These are phyloP conservation scores for Chrysoporthe cubensis DNA, from an alignment of 2,329 filamentous ascomycete species.

Conservation along the genomic window DNA sequence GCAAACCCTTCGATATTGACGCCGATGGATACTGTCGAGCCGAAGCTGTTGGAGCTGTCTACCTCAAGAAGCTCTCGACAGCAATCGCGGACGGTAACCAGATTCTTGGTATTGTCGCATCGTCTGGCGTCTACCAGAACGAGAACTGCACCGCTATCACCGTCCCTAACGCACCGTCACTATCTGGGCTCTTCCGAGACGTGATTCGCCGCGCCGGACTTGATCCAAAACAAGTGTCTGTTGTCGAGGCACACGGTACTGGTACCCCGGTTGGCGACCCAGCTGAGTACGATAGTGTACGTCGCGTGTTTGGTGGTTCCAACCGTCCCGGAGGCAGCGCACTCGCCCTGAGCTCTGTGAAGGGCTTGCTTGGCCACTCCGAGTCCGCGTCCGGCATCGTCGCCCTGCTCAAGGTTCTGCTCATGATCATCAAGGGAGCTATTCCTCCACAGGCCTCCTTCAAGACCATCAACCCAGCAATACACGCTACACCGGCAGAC, in stretches of 20 bases:
- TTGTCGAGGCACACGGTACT: conserved; percentile 48
- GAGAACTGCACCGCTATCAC: conserved; percentile 39
- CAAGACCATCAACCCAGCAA: conserved; percentile 27
- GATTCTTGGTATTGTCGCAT: conserved; percentile 45
- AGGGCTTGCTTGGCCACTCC: conserved; percentile 17
- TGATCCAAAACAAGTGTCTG: conserved; percentile 33
- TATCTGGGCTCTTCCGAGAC: conserved; percentile 37
- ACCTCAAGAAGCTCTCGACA: conserved; percentile 51
- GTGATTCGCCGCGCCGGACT: conserved; percentile 36
- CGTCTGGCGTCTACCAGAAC: conserved; percentile 46
- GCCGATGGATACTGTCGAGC: conserved; percentile 56
- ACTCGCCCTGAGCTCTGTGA: conserved; percentile 12
- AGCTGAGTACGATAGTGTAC: conserved; percentile 38
- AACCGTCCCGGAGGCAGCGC: neutral
- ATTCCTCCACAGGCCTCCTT: conserved; percentile 43
- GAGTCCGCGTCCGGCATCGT: conserved; percentile 12
- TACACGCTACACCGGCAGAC: conserved; percentile 31
- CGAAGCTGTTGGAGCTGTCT: conserved; percentile 49
- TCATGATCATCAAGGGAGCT: conserved; percentile 34
- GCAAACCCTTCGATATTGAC: conserved; percentile 38
- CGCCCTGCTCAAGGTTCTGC: conserved; percentile 39
- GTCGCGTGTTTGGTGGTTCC: conserved; percentile 34
- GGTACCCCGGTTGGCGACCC: conserved; percentile 48
- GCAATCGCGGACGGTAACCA: conserved; percentile 53
- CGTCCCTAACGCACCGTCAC: conserved; percentile 33